Evolutionary conservation across 225 moss, liverwort and hornwort genomes (phyloP).

Genomic region (Pseudisothecium myosuroides): DNA sequence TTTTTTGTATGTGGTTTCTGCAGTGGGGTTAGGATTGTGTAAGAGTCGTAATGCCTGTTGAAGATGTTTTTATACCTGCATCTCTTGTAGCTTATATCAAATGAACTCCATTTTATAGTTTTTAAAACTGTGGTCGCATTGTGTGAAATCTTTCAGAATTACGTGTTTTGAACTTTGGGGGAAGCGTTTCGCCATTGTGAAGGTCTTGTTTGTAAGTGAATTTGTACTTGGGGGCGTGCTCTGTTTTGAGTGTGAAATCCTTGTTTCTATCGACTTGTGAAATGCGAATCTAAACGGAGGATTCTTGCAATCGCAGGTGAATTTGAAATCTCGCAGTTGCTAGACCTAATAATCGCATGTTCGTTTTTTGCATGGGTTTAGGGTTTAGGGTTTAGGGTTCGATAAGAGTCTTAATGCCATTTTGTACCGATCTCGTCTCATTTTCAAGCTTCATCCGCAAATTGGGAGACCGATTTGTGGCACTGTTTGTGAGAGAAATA

Average conservation of each 20-base stretch:
- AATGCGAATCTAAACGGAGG: background rate
- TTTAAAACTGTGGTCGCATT: too few species aligned
- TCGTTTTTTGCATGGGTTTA: background rate
- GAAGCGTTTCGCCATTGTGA: background rate
- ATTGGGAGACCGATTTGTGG: background rate
- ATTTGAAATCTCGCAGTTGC: background rate
- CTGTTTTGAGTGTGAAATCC: background rate
- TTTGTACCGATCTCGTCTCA: background rate
- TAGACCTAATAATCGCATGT: background rate
- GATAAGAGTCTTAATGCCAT: background rate
- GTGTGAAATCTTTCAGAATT: background rate
- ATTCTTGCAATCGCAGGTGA: background rate
- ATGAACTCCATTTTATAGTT: background rate
- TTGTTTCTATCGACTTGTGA: background rate
- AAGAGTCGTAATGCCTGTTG: too few species aligned
- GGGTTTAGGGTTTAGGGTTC: background rate
- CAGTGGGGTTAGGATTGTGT: background rate
- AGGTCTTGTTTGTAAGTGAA: background rate
- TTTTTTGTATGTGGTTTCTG: background rate
- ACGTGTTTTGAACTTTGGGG: background rate
- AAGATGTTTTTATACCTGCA: background rate
- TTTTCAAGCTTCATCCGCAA: background rate
- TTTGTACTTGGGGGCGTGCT: background rate
- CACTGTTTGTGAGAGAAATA: background rate
- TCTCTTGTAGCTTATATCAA: background rate